Evolutionary conservation across 352 stramenopile genomes (phyloP).

Genomic region (Phytophthora pseudosyringae): DNA sequence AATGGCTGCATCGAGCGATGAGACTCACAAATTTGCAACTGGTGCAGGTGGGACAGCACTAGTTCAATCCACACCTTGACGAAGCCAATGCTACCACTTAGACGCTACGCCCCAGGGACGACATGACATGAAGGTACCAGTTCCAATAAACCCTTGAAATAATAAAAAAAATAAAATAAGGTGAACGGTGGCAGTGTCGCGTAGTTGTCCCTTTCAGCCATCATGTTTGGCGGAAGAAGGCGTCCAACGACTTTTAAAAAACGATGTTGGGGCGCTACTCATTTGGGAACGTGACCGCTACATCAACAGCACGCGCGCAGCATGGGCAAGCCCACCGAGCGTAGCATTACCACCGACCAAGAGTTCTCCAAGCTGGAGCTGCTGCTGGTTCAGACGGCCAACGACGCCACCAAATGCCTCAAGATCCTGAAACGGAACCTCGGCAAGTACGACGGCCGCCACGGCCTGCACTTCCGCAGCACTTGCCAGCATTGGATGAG

Average conservation of each 20-base stretch:
- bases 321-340: conserved; percentile 22
- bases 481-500: conserved; percentile 36
- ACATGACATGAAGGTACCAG: not conserved
- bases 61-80: too few species aligned
- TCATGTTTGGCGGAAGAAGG: conserved; percentile 4
- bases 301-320: not conserved
- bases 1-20: conserved; percentile 9
- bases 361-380: conserved; percentile 35
- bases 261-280: not conserved
- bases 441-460: conserved; percentile 32
- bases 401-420: conserved; percentile 24
- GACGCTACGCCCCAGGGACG: too few species aligned
- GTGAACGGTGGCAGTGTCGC: not conserved
- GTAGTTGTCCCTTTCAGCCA: conserved; percentile 23
- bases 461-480: conserved; percentile 27
- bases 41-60: too few species aligned
- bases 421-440: conserved; percentile 33
- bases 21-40: too few species aligned
- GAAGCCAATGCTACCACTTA: too few species aligned
- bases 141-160: too few species aligned
- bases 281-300: conserved; percentile 9
- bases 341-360: conserved; percentile 7
- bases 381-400: conserved; percentile 25
- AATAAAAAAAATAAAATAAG: too few species aligned
- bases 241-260: conserved; percentile 1